A percentile compares a stretch with the other conserved stretches of the same genome.
Conservation (phyloP, 1,139 yeast species). For the Yamadazyma buinensis region DNA sequence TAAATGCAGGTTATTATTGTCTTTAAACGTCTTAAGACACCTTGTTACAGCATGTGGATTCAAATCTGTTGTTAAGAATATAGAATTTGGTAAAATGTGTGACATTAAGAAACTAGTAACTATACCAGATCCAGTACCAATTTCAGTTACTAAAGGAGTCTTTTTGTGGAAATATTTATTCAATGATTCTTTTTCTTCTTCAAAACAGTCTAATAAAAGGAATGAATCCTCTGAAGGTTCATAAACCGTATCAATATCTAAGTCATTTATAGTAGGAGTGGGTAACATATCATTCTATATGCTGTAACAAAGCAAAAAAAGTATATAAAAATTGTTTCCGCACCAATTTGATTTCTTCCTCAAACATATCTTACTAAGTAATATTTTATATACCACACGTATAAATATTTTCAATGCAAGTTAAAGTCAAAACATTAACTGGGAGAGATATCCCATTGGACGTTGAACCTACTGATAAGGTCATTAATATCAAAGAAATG, state of each 20-base stretch:
- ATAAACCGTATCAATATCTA: slow-evolving; percentile 53
- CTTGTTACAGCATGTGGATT: slow-evolving; percentile 72
- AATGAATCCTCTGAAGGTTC: slow-evolving; percentile 95
- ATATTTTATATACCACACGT: too few species aligned
- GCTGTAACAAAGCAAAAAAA: too few species aligned
- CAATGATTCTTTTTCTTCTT: slow-evolving; percentile 45
- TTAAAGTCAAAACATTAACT: slow-evolving; percentile 70
- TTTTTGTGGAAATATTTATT: slow-evolving; percentile 19
- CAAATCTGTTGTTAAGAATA: slow-evolving; percentile 69
- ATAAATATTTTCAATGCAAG: slow-evolving; percentile 53
- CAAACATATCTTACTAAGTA: too few species aligned
- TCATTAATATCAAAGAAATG: slow-evolving; percentile 82
- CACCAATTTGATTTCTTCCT: too few species aligned
- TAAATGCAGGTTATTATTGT: slow-evolving; percentile 26
- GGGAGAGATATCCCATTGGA: slow-evolving; percentile 85
- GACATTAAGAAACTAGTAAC: slow-evolving; percentile 70
- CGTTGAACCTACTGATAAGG: slow-evolving; percentile 71
- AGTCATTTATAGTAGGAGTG: slow-evolving; percentile 31
- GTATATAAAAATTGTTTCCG: too few species aligned
- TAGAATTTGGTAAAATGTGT: slow-evolving; percentile 45
- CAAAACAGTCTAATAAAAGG: slow-evolving; percentile 74
- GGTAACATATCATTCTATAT: slow-evolving; percentile 44
- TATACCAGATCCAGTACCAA: slow-evolving; percentile 91
- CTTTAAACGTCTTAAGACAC: slow-evolving; percentile 45
- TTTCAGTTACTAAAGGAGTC: slow-evolving; percentile 66